Base-by-base conservation (phyloP, 306 rosid genomes). In the Notholithocarpus densiflorus region DNA sequence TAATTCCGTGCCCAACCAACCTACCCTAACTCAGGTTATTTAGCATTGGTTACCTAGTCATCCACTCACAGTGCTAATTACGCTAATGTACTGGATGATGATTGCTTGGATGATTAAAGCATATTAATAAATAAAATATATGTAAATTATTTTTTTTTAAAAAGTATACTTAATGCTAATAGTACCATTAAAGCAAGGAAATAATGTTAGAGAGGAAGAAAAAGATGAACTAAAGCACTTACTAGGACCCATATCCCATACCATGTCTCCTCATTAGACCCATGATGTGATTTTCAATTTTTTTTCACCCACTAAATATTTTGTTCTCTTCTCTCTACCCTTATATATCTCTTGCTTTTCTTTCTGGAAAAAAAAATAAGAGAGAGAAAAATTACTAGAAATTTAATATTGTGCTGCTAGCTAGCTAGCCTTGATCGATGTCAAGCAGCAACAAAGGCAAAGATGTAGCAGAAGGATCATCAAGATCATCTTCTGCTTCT, bases 161-260 rank as follows among this genome's bases (percentile, higher is more conserved):
- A 84, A 84, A 23, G 43, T 24, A 19, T 73, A n/a, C 27, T 76
- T 75, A 79, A 53, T 71, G 55, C 80, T 85, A 81, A 83, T 85
- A 53, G 91, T 86, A 86, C 88, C 14, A 83, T 82, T 88, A 88
- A 88, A 87, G 85, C 81, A 82, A 85, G 81, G 76, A 84, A 85
- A 80, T 75, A 70, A 75, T 83, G 82, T 69, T 78, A 43, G 82
- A 66, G 81, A 81, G 82, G 78, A 76, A 64, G 83, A 79, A 85
- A 88, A 77, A 79, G 69, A 72, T 75, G 80, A 68, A 79, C 80
- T 81, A 88, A 88, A 86, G 89, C 89, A 88, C 51, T 85, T 48
- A 51, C 71, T 72, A 32, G 84, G 89, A 70, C 88, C 91, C 87
- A 85, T 81, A 64, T 43, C 81, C 91, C 87, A 85, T 81, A 64